These are phyloP conservation scores for Chenopodium suecicum DNA, from an alignment of 148 eudicot species.

Conservation along the genomic window DNA sequence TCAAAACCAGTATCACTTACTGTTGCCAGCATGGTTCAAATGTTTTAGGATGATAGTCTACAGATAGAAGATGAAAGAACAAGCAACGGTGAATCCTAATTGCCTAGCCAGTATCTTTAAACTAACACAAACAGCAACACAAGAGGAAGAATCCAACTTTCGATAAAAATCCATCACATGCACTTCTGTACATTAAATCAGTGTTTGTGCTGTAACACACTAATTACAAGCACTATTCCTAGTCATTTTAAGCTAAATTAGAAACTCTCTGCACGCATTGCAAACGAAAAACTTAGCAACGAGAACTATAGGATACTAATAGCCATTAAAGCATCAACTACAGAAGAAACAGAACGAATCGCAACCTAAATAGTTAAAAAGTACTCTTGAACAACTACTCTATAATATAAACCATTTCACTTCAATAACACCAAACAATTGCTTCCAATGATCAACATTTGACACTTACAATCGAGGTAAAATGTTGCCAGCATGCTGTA, in stretches of 20 bases:
- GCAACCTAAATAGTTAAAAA: too few species aligned
- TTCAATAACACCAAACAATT: background rate
- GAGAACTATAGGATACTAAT: background rate
- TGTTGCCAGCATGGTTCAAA: too few species aligned
- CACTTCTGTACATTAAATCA: background rate
- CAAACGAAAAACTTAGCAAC: background rate
- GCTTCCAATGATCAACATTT: background rate
- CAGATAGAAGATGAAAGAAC: too few species aligned
- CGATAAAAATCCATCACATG: background rate
- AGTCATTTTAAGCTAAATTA: background rate
- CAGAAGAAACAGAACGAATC: background rate
- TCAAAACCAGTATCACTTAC: too few species aligned
- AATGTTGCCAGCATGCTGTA: constrained; percentile 97
- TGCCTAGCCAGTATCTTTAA: too few species aligned
- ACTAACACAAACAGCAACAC: too few species aligned
- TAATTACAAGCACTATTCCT: background rate
- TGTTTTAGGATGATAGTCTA: too few species aligned
- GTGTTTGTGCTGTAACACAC: background rate
- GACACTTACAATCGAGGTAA: constrained; percentile 87
- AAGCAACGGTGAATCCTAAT: too few species aligned
- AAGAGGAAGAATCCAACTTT: background rate
- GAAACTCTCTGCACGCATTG: background rate
- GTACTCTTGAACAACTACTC: background rate
- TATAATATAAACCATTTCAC: background rate
- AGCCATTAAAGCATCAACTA: background rate